Conservation (phyloP, 352 stramenopile species). For the Thraustotheca clavata region DNA sequence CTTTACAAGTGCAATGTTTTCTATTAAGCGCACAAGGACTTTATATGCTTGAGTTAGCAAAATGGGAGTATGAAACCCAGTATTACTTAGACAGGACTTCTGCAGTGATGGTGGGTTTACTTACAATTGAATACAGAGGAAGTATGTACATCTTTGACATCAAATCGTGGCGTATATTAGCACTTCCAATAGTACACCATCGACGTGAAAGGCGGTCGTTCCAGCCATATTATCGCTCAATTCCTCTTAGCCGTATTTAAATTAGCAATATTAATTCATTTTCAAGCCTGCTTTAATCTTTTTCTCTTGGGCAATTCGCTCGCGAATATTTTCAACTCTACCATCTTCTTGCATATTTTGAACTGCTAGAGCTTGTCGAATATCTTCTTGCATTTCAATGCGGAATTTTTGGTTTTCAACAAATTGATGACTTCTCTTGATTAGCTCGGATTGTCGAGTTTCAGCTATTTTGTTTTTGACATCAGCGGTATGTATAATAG, state of each 20-base stretch:
- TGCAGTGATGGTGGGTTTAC: not conserved
- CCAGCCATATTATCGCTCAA: not conserved
- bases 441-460: too few relatives aligned
- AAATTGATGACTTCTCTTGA: too few relatives aligned
- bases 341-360: too few relatives aligned
- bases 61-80: not conserved
- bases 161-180: conserved; percentile 3
- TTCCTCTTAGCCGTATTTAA: not conserved
- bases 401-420: too few relatives aligned
- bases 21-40: not conserved
- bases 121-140: not conserved
- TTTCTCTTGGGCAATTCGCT: too few relatives aligned
- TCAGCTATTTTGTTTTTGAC: too few relatives aligned
- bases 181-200: not conserved
- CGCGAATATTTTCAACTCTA: too few relatives aligned
- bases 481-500: too few relatives aligned
- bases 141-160: conserved; percentile 5
- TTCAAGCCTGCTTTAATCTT: too few relatives aligned
- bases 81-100: conserved; percentile 11
- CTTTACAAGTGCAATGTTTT: not conserved
- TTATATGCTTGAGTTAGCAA: not conserved
- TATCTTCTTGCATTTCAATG: too few relatives aligned
- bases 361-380: too few relatives aligned
- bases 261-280: too few relatives aligned
- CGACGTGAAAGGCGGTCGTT: not conserved